Evolutionary conservation across 2,329 filamentous ascomycete genomes (phyloP).

Genomic region (Aspergillus puulaauensis): DNA sequence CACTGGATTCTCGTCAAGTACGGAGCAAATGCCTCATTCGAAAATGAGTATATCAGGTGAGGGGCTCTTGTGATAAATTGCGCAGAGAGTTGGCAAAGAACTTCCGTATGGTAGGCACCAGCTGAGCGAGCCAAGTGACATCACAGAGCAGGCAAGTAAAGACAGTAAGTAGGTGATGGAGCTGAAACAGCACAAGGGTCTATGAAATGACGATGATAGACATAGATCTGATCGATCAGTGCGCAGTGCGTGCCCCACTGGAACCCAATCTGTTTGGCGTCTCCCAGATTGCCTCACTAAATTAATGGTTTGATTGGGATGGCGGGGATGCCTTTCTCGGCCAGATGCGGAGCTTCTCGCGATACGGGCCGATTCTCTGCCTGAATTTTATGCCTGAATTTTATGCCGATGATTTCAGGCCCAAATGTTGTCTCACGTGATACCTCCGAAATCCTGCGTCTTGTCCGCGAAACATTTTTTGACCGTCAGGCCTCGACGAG

Average conservation of each 20-base stretch:
- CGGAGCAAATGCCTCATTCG: conserved; percentile 9
- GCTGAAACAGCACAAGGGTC: not conserved
- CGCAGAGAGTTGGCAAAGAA: conserved; percentile 5
- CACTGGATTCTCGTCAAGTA: conserved; percentile 26
- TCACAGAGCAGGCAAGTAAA: conserved; percentile 14
- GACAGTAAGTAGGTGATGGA: not conserved
- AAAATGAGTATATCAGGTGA: conserved; percentile 25
- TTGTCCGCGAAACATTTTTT: conserved; percentile 34
- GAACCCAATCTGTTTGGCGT: not conserved
- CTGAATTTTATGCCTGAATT: conserved; percentile 13
- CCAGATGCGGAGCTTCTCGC: conserved; percentile 17
- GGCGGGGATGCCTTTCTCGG: conserved; percentile 5
- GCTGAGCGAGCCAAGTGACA: conserved; percentile 20
- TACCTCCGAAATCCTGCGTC: conserved; percentile 8
- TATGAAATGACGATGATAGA: conserved; percentile 6
- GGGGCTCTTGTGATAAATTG: conserved; percentile 18
- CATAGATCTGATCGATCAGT: conserved; percentile 1
- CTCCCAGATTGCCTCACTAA: not conserved
- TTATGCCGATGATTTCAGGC: conserved; percentile 10
- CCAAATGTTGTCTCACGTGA: conserved; percentile 16
- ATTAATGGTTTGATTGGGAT: not conserved
- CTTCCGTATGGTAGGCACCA: conserved; percentile 18
- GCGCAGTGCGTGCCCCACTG: not conserved
- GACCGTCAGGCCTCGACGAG: conserved; percentile 15
- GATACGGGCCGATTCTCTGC: conserved; percentile 10